Conservation (phyloP, 768 basidiomycete genomes). For the Suillus plorans region DNA sequence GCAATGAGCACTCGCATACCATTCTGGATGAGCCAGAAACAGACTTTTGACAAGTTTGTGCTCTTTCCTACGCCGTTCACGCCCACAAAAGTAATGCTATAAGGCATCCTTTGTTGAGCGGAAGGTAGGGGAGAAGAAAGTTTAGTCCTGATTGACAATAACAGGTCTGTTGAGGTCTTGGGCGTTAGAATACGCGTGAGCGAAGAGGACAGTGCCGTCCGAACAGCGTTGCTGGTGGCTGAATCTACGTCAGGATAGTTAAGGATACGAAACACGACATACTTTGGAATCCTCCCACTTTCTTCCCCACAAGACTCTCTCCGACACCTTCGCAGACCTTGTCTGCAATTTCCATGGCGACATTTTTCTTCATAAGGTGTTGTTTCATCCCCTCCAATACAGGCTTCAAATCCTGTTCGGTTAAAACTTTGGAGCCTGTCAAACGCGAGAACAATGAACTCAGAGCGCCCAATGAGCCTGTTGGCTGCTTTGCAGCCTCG, state of each 20-base stretch:
- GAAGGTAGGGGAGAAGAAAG: constrained; percentile 71
- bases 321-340: constrained; percentile 96
- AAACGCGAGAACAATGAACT: constrained; percentile 81
- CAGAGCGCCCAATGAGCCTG: constrained; percentile 60
- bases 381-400: constrained; percentile 94
- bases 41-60: constrained; percentile 96
- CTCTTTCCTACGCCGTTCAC: constrained; percentile 99
- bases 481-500: constrained; percentile 33
- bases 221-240: constrained; percentile 87
- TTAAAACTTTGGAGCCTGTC: constrained; percentile 82
- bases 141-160: constrained; percentile 91
- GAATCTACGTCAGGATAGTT: constrained; percentile 14
- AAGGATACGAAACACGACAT: constrained; percentile 24
- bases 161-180: constrained; percentile 94
- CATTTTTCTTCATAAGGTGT: constrained; percentile 98
- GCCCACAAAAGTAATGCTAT: constrained; percentile 94
- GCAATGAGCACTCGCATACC: constrained; percentile 91
- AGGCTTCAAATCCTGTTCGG: constrained; percentile 80
- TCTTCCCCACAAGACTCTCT: constrained; percentile 84
- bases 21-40: constrained; percentile 99
- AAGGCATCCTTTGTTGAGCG: constrained; percentile 78
- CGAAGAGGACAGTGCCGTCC: constrained; percentile 77
- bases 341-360: constrained; percentile 92
- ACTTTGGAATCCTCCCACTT: constrained; percentile 90
- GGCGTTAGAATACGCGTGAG: constrained; percentile 94